These are phyloP conservation scores for Penicillium sp. DNA, from an alignment of 2,329 filamentous ascomycete genomes.

Conservation along the genomic window DNA sequence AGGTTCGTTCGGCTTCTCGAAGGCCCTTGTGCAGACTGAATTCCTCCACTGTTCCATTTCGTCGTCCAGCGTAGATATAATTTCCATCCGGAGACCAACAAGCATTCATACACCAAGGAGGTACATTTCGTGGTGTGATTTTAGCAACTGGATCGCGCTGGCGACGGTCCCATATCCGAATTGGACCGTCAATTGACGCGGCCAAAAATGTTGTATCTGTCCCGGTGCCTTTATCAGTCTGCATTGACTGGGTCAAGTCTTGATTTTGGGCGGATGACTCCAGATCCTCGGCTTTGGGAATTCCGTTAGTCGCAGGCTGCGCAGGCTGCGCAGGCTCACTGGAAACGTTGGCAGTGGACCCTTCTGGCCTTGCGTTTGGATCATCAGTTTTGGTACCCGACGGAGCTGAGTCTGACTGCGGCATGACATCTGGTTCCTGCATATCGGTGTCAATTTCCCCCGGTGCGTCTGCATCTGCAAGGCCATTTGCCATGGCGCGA, in stretches of 20 bases:
- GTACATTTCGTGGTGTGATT: conserved; percentile 68
- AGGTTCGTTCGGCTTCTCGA: conserved; percentile 66
- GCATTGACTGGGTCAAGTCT: conserved; percentile 23
- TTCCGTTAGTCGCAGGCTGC: conserved; percentile 36
- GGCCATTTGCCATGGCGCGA: conserved; percentile 61
- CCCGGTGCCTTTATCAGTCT: conserved; percentile 47
- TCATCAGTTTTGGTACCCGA: conserved; percentile 6
- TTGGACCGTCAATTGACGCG: conserved; percentile 52
- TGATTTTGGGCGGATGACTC: conserved; percentile 24
- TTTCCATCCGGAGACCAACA: conserved; percentile 97
- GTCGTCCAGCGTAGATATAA: conserved; percentile 82
- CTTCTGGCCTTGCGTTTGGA: conserved; percentile 11
- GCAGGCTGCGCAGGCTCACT: conserved; percentile 21
- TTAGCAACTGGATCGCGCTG: conserved; percentile 69
- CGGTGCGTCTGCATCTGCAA: conserved; percentile 45
- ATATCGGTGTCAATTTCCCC: conserved; percentile 28
- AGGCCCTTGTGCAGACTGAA: conserved; percentile 78
- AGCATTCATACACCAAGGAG: conserved; percentile 95
- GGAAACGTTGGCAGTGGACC: conserved; percentile 11
- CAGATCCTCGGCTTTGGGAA: conserved; percentile 41
- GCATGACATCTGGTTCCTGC: conserved; percentile 17
- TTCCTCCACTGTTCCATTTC: conserved; percentile 92
- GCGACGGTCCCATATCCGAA: conserved; percentile 52
- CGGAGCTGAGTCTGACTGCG: conserved; percentile 4
- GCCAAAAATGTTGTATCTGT: conserved; percentile 74